phyloP scores from a whole-genome alignment of 2,329 filamentous ascomycete species.

The Metarhizium sp. region DNA sequence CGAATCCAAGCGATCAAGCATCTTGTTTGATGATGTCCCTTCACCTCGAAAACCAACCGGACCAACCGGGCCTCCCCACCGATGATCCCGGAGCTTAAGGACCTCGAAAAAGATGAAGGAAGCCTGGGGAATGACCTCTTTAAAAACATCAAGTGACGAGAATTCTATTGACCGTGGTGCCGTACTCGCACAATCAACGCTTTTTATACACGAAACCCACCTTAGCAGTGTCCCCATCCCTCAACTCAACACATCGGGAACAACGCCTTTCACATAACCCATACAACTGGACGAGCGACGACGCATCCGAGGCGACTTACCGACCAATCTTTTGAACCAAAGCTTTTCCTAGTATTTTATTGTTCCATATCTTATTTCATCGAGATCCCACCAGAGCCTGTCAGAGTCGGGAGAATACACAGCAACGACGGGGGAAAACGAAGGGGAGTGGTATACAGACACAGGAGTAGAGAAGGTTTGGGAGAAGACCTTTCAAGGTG shows the following conservation, averaged over 20 bases:
- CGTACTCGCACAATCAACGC: not conserved
- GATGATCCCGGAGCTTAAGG: conserved; percentile 49
- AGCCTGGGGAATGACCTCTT: conserved; percentile 45
- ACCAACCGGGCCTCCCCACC: conserved; percentile 44
- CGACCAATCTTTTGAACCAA: conserved; percentile 4
- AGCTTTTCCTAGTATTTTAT: conserved; percentile 6
- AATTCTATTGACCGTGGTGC: not conserved
- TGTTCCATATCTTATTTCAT: not conserved
- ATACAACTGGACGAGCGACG: conserved; percentile 17
- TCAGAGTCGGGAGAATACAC: not conserved
- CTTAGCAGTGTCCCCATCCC: not conserved
- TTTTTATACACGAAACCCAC: not conserved
- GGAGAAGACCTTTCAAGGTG: conserved; percentile 12
- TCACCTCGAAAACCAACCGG: conserved; percentile 29
- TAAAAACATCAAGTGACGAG: conserved; percentile 46
- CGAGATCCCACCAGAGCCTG: not conserved
- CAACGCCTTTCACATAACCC: not conserved
- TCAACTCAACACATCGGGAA: not conserved
- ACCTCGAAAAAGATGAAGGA: conserved; percentile 39
- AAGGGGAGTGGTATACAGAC: not conserved
- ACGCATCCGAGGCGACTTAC: conserved; percentile 13
- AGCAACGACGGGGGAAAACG: conserved; percentile 1
- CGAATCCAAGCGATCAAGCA: conserved; percentile 30
- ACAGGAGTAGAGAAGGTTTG: not conserved
- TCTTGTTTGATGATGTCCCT: conserved; percentile 28